Evolutionary conservation across 108 stramenopile species (phyloP).

Genomic region (Skeletonema tropicum): DNA sequence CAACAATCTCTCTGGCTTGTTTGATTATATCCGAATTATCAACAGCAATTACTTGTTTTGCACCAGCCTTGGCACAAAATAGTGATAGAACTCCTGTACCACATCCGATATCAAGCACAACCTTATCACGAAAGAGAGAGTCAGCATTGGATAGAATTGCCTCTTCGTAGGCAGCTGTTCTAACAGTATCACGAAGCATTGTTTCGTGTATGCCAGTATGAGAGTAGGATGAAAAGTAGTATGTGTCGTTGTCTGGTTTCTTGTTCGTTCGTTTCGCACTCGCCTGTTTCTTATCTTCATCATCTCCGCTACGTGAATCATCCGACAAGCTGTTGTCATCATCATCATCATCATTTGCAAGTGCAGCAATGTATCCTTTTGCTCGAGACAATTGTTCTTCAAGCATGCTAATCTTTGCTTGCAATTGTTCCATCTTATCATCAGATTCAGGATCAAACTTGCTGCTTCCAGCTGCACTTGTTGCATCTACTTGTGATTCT

Average conservation of each 20-base stretch:
- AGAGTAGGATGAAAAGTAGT: conserved; percentile 78
- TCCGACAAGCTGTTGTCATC: neutral
- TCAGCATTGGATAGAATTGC: conserved; percentile 59
- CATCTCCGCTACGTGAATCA: neutral
- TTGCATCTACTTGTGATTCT: conserved; percentile 10
- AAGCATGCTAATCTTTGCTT: conserved; percentile 30
- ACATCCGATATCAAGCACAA: conserved; percentile 83
- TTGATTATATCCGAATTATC: conserved; percentile 70
- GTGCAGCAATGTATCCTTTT: conserved; percentile 38
- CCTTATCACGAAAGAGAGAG: conserved; percentile 59
- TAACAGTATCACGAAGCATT: conserved; percentile 80
- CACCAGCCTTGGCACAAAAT: conserved; percentile 86
- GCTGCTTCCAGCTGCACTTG: neutral
- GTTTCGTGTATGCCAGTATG: conserved; percentile 88
- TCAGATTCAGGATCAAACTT: neutral
- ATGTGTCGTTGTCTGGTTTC: conserved; percentile 53
- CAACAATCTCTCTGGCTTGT: conserved; percentile 66
- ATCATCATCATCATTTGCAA: conserved; percentile 40
- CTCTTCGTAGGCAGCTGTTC: conserved; percentile 68
- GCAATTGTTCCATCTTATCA: conserved; percentile 1
- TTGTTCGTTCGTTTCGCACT: neutral
- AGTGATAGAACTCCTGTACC: conserved; percentile 78
- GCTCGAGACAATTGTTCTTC: conserved; percentile 50
- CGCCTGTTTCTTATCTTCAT: neutral
- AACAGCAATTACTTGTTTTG: conserved; percentile 79